Base-by-base conservation (phyloP, 1,284 basidiomycete genomes). In the Austroboletus rostrupii region DNA sequence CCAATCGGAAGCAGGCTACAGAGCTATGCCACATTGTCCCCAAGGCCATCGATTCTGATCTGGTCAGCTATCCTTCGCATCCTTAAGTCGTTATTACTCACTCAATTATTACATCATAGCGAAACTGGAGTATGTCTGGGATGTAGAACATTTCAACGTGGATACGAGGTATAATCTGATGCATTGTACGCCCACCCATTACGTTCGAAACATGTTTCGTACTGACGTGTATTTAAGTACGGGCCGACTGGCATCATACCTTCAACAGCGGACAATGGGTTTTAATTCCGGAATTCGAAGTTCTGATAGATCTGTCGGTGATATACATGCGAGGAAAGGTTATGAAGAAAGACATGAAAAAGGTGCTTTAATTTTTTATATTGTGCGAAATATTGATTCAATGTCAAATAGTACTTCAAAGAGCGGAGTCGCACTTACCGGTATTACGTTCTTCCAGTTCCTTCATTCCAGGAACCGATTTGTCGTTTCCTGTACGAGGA, bases 111-210 rank as follows among this genome's bases (percentile, higher is more conserved):
- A 9, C 13, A 19, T 7, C 14, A 23, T 40, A 21, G 21, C 93
- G 56, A 97, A 97, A 97, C 1, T 92, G 88, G 28, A 97, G 16
- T 38, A 38, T 16, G 33, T 13, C 12, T 48, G 46, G 38, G 23
- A 11, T 1, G 4, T 42, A 13, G 13, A 28, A 31, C 9, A 35
- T 35, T 11, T 49, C 16, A 5, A 42, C 26, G 2, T 45, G 8
- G 9, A 49, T 38, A 17, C 43, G 2, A 32, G 12, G 17, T n/a
- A 19, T 33, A 42, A 52, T 17, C 2, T 52, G 19, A 20, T 50
- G 3, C 14, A 21, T 38, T 16, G 49, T 45, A 14, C 5, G 43
- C 32, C 1, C 8, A 3, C 9, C n/a, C 1, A 10, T 6, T 2
- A 2, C 9, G 1, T 35, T 26, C 4, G 26, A 32, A 23, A 6